Evolutionary conservation across 495 filamentous ascomycete species (phyloP).

Genomic region (Barbatosphaeria neglecta): DNA sequence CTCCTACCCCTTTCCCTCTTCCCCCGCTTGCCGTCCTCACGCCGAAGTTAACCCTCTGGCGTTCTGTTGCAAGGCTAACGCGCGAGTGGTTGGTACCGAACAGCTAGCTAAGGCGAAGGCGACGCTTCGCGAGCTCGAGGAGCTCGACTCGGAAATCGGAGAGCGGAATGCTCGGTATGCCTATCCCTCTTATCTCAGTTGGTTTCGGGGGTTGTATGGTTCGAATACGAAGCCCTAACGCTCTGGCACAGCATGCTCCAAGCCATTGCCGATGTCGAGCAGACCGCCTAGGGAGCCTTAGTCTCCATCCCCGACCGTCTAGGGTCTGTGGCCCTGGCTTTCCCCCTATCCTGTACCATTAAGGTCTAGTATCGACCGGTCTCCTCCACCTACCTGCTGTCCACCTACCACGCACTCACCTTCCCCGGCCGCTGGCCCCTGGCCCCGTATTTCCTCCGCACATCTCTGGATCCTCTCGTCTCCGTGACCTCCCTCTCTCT

Average conservation of each 20-base stretch:
- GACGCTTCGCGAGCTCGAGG: constrained; percentile 30
- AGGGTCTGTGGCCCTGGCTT: too few relatives aligned
- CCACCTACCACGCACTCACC: too few relatives aligned
- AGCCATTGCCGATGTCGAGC: constrained; percentile 23
- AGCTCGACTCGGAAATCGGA: constrained; percentile 36
- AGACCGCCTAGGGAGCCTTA: constrained; percentile 1
- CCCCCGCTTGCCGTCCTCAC: neutral
- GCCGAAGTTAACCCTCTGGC: neutral
- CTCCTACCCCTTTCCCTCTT: neutral
- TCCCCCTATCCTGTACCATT: too few relatives aligned
- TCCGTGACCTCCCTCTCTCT: too few relatives aligned
- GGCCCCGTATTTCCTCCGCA: too few relatives aligned
- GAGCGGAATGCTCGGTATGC: constrained; percentile 21
- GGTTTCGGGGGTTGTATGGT: constrained; percentile 10
- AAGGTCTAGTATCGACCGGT: too few relatives aligned
- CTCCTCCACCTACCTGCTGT: too few relatives aligned
- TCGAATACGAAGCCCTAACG: constrained; percentile 3
- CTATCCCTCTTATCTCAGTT: constrained; percentile 3
- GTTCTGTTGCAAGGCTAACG: neutral
- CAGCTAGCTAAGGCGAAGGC: constrained; percentile 39
- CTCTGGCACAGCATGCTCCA: constrained; percentile 22
- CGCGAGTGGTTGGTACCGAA: constrained; percentile 6
- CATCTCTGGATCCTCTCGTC: too few relatives aligned
- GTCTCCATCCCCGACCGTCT: too few relatives aligned
- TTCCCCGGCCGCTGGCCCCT: too few relatives aligned